These are phyloP conservation scores for Aspergillus novoparasiticus DNA, from an alignment of 2,329 filamentous ascomycete species.

Conservation along the genomic window DNA sequence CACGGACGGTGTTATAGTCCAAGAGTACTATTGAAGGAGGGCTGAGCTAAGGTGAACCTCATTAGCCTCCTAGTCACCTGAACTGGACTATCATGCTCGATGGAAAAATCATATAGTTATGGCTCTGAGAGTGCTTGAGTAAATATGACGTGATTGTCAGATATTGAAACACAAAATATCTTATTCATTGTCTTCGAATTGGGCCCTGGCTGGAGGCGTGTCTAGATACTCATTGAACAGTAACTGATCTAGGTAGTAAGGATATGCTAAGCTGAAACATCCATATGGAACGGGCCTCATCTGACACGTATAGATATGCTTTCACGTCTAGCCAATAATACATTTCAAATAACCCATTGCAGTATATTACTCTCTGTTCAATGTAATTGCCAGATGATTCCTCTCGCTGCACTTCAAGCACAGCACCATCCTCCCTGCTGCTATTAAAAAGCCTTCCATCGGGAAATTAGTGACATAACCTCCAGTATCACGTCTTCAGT, in stretches of 20 bases:
- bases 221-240: neutral
- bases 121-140: too few relatives aligned
- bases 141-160: too few relatives aligned
- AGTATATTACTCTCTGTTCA: neutral
- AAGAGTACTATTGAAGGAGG: too few relatives aligned
- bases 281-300: neutral
- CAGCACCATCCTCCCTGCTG: neutral
- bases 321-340: neutral
- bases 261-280: neutral
- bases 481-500: too few relatives aligned
- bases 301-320: too few relatives aligned
- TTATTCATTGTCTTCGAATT: fast-evolving
- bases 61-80: too few relatives aligned
- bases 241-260: neutral
- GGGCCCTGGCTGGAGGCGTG: neutral
- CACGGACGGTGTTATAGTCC: too few relatives aligned
- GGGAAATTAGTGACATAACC: too few relatives aligned
- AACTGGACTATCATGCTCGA: too few relatives aligned
- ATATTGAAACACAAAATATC: neutral
- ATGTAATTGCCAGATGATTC: neutral
- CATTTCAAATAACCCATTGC: fast-evolving
- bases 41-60: too few relatives aligned
- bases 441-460: neutral
- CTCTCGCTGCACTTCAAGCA: neutral
- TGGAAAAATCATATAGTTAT: too few relatives aligned